A percentile compares a stretch with the other conserved stretches of the same genome.
phyloP scores from a whole-genome alignment of 139 green algal genomes.

The Coccomyxa sp. region DNA sequence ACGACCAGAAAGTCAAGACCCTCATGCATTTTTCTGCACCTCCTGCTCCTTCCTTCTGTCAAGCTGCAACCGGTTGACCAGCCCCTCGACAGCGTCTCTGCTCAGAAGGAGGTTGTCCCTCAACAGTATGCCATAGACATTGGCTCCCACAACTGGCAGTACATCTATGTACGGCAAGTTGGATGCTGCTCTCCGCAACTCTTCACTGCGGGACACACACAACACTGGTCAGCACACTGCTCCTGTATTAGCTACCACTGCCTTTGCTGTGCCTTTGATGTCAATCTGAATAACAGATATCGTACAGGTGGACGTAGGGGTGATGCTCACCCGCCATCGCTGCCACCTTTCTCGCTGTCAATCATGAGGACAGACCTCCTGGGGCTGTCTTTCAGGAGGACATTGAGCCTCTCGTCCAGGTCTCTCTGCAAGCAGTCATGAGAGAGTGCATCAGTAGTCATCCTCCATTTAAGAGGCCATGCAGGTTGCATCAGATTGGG shows the following conservation, averaged over 20 bases:
- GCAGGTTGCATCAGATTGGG: neutral
- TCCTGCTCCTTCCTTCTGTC: neutral
- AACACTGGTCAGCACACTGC: neutral
- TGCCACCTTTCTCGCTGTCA: constrained; percentile 28
- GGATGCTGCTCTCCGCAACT: constrained; percentile 28
- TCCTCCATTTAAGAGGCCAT: neutral
- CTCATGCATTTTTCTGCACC: neutral
- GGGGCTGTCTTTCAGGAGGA: constrained; percentile 37
- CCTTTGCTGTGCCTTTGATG: neutral
- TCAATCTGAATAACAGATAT: neutral
- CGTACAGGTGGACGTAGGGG: neutral
- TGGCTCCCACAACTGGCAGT: constrained; percentile 60
- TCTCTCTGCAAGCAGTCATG: constrained; percentile 18
- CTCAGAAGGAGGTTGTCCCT: constrained; percentile 78
- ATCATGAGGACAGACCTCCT: constrained; percentile 47
- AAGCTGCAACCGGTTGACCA: constrained; percentile 29
- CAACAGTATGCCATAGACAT: constrained; percentile 85
- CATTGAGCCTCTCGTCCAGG: constrained; percentile 27
- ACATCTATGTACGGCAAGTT: constrained; percentile 70
- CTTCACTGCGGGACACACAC: constrained; percentile 17
- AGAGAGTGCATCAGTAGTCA: no score
- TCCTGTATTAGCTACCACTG: neutral
- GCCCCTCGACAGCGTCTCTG: constrained; percentile 29
- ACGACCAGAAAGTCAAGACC: no score
- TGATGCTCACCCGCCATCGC: constrained; percentile 37